Evolutionary conservation across 2,329 filamentous ascomycete genomes (phyloP).

Genomic region (Lasiodiplodia hormozganensis): DNA sequence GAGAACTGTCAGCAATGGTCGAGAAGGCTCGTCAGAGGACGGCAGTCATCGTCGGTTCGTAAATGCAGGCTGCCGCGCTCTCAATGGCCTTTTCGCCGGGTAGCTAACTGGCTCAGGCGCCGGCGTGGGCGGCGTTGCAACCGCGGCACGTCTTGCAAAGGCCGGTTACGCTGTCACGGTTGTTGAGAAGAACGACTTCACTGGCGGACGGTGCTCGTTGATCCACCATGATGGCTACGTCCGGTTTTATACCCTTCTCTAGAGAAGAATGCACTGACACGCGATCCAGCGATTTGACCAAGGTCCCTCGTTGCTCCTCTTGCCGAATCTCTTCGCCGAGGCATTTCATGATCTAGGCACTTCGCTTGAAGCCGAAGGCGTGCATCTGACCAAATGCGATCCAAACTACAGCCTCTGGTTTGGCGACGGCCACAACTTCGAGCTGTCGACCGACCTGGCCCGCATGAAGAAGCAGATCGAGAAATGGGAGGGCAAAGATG

Average conservation of each 20-base stretch:
- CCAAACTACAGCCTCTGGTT: slow-evolving; percentile 81
- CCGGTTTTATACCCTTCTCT: slow-evolving; percentile 29
- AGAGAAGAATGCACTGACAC: neutral
- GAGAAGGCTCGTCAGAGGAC: slow-evolving; percentile 47
- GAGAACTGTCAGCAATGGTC: slow-evolving; percentile 7
- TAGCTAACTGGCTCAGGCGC: slow-evolving; percentile 57
- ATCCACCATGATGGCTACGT: slow-evolving; percentile 66
- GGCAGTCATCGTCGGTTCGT: slow-evolving; percentile 62
- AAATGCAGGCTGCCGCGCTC: neutral
- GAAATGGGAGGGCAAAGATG: slow-evolving; percentile 74
- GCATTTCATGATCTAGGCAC: slow-evolving; percentile 74
- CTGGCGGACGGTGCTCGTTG: slow-evolving; percentile 74
- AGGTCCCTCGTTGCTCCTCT: slow-evolving; percentile 74
- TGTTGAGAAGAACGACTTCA: slow-evolving; percentile 78
- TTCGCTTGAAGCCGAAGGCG: slow-evolving; percentile 68
- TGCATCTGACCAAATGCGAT: slow-evolving; percentile 73
- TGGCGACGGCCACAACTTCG: slow-evolving; percentile 68
- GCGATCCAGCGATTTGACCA: slow-evolving; percentile 70
- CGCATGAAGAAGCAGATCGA: slow-evolving; percentile 75
- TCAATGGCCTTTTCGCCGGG: slow-evolving; percentile 19
- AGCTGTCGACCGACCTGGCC: slow-evolving; percentile 71
- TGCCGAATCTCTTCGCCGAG: slow-evolving; percentile 74
- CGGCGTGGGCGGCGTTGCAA: slow-evolving; percentile 74
- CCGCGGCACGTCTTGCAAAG: slow-evolving; percentile 73
- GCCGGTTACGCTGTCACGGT: slow-evolving; percentile 76